Evolutionary conservation across 2,329 filamentous ascomycete species (phyloP), one percentile per base, ranked within the genome.

Genomic region (Aspergillus sergii): DNA sequence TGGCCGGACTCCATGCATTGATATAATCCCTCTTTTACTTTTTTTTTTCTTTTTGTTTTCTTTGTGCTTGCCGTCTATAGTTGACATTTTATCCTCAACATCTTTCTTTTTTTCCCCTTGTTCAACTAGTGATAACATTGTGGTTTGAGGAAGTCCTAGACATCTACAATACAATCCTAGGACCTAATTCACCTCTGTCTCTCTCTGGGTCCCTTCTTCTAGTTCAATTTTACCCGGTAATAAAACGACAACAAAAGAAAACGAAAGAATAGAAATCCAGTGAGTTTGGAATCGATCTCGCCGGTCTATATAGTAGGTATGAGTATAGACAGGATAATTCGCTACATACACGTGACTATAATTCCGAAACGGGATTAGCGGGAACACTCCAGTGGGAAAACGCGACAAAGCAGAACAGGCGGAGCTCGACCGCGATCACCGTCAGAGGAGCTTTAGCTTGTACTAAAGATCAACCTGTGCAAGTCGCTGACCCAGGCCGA

Each of bases 361-460:
- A 3, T 8, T 1, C 56, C 63, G 59, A 68, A 76, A 73, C 67
- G 58, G 68, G 69, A 41, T 67, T 73, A 72, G 71, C 69, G 70
- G 67, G 39, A 50, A 67, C 10, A 30, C 7, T 51, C 19, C 65
- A 54, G 58, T 26, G 67, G 64, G 64, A 74, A 74, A 75, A 75
- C 73, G 72, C 73, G 71, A 73, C 70, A 55, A 62, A 36, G 43
- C 62, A 64, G 59, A 68, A 64, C 59, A 67, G 63, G 63, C 63
- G 67, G 68, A 71, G 69, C 66, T 69, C 63, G 61, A 70, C 59
- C 68, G 69, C 68, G 66, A 71, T 71, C 65, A 70, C 63, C 64
- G 58, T 64, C 57, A 63, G 57, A 66, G 64, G 59, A 63, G 63
- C 66, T 66, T 58, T 60, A 62, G 57, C 57, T 60, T 21, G 36